Evolutionary conservation across 257 asterid genomes (phyloP), one percentile per base, ranked within the genome.

Genomic region (Handroanthus guayacan): DNA sequence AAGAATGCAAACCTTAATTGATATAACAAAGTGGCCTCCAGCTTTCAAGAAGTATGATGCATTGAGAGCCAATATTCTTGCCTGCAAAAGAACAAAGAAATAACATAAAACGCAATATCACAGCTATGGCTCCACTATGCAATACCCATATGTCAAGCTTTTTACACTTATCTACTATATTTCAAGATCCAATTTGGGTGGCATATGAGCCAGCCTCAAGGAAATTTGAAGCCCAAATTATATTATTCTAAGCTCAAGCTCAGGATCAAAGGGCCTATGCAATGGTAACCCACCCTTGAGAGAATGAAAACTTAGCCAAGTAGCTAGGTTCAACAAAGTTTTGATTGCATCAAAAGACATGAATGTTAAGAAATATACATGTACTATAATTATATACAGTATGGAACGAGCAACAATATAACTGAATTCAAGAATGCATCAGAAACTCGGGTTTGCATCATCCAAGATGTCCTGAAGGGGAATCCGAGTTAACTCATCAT

Each of bases 361-460:
- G 9, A 72, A 73, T 44, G 11, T 9, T 3, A 18, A 38, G 5
- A 25, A 14, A 25, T 52, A 13, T 12, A 13, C 6, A 10, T 4
- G 16, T 13, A 52, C 7, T 52, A 6, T 10, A 36, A 17, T 36
- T 9, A n/a, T 16, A n/a, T n/a, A 58, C 0, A 44, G 17, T 18
- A 16, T 5, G 12, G 55, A 41, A 1, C 2, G 41, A 34, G 12
- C 43, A 64, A 13, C 3, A 0, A 50, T 8, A 20, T n/a, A 1
- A 41, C 4, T n/a, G 0, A 76, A 62, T 37, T 36, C 25, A 77
- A 61, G 7, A 79, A 11, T 3, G 90, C 93, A 91, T 95, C 97
- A 90, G 99, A 84, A 64, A 78, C 97, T 91, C 97, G 97, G 87
- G 85, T 88, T 88, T 85, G 78, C 98, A 92, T 92, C 99, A 94